Evolutionary conservation across 495 filamentous ascomycete genomes (phyloP).

Genomic region (Penicillium lividum): DNA sequence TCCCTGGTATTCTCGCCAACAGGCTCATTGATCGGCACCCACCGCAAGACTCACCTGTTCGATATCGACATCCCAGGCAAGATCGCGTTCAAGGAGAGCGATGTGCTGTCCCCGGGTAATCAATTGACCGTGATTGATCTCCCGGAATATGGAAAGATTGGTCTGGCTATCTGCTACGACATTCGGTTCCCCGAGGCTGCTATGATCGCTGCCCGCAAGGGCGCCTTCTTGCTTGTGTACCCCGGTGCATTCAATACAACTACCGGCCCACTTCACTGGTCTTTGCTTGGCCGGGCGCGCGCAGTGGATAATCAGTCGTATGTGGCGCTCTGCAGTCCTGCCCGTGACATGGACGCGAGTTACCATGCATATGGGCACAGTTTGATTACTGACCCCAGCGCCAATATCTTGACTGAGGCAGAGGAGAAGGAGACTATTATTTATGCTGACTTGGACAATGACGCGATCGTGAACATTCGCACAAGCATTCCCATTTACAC

Average conservation of each 20-base stretch:
- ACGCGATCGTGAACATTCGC: slow-evolving; percentile 72
- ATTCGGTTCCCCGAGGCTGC: slow-evolving; percentile 94
- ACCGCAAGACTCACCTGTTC: slow-evolving; percentile 97
- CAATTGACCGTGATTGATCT: slow-evolving; percentile 79
- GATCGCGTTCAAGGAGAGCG: slow-evolving; percentile 87
- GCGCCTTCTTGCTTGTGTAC: slow-evolving; percentile 82
- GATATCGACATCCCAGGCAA: slow-evolving; percentile 97
- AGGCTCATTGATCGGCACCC: slow-evolving; percentile 76
- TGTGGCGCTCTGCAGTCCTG: slow-evolving; percentile 89
- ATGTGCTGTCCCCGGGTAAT: slow-evolving; percentile 82
- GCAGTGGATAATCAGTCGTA: slow-evolving; percentile 95
- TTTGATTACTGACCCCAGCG: slow-evolving; percentile 87
- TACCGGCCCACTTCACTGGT: slow-evolving; percentile 91
- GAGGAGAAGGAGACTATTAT: slow-evolving; percentile 76
- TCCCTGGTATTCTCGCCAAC: slow-evolving; percentile 76
- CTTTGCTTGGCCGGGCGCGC: slow-evolving; percentile 74
- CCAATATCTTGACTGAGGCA: slow-evolving; percentile 70
- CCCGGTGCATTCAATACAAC: slow-evolving; percentile 95
- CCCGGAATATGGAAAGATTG: slow-evolving; percentile 82
- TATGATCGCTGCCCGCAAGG: slow-evolving; percentile 82
- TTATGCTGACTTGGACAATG: slow-evolving; percentile 69
- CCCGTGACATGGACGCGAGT: slow-evolving; percentile 70
- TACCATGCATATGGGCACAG: slow-evolving; percentile 95
- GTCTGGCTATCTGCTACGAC: slow-evolving; percentile 94
- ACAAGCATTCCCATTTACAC: slow-evolving; percentile 80